Evolutionary conservation across 306 rosid genomes (phyloP), one percentile per base, ranked within the genome.

Genomic region (Vachellia pachyceras): DNA sequence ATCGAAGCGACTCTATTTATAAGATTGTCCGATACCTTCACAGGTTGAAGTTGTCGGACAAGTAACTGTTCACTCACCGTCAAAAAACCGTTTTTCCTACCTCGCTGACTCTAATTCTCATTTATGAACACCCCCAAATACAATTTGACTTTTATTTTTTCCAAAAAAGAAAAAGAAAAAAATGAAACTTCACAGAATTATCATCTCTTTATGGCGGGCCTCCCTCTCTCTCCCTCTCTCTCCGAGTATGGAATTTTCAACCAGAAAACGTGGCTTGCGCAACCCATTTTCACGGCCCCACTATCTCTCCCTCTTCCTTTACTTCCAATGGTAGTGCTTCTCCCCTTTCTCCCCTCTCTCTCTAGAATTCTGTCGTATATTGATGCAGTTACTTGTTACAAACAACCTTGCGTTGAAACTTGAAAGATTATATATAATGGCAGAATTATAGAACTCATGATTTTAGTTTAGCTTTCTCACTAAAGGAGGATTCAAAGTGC

Each of bases 211-310:
- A 5, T 29, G 68, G 68, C 40, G 80, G 80, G 47, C 29, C 29
- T 20, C 80, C 13, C 76, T 39, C 41, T 35, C 33, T 69, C 55
- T 15, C 29, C 10, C 80, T n/a, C 76, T 39, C 41, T 35, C 33
- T 69, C 55, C 25, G 15, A 41, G 36, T 52, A 54, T 50, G 42
- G 81, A 25, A 50, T 69, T 75, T 79, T 84, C 90, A 90, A 86
- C 87, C 87, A 47, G 29, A 14, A 40, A 79, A 82, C 86, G 87
- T 87, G 90, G 80, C 87, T 76, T 72, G 55, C 82, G 46, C 12
- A 70, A 60, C 76, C 86, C 82, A 79, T 65, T 81, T 79, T 69
- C 84, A 23, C 46, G 23, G 10, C 70, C 83, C 85, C 83, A 72
- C 42, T 50, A 11, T 82, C 70, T 82, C 70, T 82, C 84, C 47